Base-by-base conservation (phyloP, 495 filamentous ascomycete species). In the Hypoxylon intermedium region DNA sequence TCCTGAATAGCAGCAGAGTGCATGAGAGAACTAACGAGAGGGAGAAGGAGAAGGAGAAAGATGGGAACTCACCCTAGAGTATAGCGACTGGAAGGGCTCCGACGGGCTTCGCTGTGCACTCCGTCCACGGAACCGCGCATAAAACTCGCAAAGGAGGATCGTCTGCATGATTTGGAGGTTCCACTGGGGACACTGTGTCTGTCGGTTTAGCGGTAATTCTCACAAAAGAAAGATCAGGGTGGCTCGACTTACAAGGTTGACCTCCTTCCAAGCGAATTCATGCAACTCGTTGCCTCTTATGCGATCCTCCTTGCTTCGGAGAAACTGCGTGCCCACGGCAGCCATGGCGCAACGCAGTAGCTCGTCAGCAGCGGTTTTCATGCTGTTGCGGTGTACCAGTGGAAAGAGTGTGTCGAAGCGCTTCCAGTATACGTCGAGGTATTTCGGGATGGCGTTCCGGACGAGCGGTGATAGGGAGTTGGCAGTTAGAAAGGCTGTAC, bases 101-200 rank as follows among this genome's bases (percentile, higher is more conserved):
- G 81, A 82, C 47, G 76, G 52, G 47, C 60, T 62, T 48, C 75
- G 72, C 40, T 68, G 62, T 24, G 71, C 74, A 67, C 77, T 80
- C 44, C 75, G 73, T 58, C 80, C 81, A 40, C 81, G 75, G 66
- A 83, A 83, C 42, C 76, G 75, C 34, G 74, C 72, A 55, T 82
- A 84, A 57, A 79, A 72, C 60, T 84, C 82, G 65, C 77, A 82
- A 15, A 84, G 72, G 34, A 84, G 71, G 57, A 83, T 82, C 31
- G 79, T 72, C 70, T 83, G 81, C 80, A 82, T 82, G 57, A 75
- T 72, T 46, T 77, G 70, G 26, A 82, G 67, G 68, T 63, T 75
- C 78, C 79, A 81, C 47, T 74, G 71, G 11, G 72, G 63, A 28
- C 68, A 61, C 75, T 79, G 47, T 47, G 48, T 53, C 38, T 54